Percentiles rank a stretch among this genome's conserved stretches.
phyloP scores from a whole-genome alignment of 2,329 filamentous ascomycete genomes.

The Alternaria infectoria region DNA sequence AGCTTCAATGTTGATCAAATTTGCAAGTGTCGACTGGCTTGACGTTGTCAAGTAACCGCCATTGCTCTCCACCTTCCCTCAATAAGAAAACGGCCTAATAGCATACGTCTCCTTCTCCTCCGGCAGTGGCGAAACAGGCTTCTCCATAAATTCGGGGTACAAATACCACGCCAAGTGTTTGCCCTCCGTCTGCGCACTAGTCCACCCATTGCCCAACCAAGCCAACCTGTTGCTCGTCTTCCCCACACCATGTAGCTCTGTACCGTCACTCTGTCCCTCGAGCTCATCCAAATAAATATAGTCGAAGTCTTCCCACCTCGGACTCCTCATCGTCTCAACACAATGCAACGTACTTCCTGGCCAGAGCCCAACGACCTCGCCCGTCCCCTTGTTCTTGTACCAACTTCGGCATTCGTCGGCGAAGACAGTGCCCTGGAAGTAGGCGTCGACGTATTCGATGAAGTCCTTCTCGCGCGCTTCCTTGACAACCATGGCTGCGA shows the following conservation, averaged over 20 bases:
- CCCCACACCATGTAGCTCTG: conserved; percentile 10
- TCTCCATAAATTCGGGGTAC: conserved; percentile 48
- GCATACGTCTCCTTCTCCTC: conserved; percentile 48
- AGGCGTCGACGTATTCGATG: conserved; percentile 37
- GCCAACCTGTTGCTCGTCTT: conserved; percentile 36
- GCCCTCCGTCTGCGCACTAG: conserved; percentile 30
- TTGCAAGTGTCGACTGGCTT: background rate
- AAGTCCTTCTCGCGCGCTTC: conserved; percentile 39
- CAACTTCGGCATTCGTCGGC: conserved; percentile 44
- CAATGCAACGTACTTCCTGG: conserved; percentile 43
- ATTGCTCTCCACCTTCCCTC: background rate
- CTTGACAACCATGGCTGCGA: conserved; percentile 45
- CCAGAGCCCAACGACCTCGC: conserved; percentile 43
- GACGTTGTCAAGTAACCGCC: background rate
- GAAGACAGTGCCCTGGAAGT: conserved; percentile 44
- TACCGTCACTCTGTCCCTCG: conserved; percentile 9
- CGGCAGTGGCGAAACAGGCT: conserved; percentile 42
- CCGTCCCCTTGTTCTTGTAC: conserved; percentile 40
- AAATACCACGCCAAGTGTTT: conserved; percentile 53
- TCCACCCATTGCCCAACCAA: conserved; percentile 46
- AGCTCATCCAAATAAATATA: conserved; percentile 36
- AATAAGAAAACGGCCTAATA: conserved; percentile 49
- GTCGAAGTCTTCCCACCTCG: conserved; percentile 45
- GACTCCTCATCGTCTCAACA: conserved; percentile 41
- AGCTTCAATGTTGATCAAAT: background rate